A percentile compares a stretch with the other conserved stretches of the same genome.
phyloP scores from a whole-genome alignment of 2,329 filamentous ascomycete species.

The Ophiostoma triangulosporum region DNA sequence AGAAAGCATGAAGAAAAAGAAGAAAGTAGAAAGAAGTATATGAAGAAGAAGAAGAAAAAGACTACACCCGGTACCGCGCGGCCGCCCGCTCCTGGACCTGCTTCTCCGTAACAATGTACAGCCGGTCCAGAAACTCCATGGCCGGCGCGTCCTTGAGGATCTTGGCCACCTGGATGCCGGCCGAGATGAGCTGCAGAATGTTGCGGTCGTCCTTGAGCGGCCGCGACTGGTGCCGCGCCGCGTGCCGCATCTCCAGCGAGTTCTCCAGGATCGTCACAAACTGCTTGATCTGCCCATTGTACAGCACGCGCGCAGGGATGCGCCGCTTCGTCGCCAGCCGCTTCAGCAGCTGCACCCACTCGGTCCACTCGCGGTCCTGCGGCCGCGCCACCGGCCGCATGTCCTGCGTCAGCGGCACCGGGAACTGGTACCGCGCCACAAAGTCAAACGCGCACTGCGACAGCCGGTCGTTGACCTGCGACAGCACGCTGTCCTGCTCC shows the following conservation, averaged over 20 bases:
- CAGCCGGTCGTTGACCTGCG: slow-evolving; percentile 69
- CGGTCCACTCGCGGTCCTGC: slow-evolving; percentile 75
- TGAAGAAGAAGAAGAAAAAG: background rate
- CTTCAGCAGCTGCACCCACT: slow-evolving; percentile 83
- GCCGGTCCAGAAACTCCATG: slow-evolving; percentile 67
- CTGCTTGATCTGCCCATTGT: slow-evolving; percentile 85
- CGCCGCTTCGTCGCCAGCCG: slow-evolving; percentile 73
- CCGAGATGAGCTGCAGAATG: slow-evolving; percentile 75
- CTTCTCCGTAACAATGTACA: slow-evolving; percentile 72
- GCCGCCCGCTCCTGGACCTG: slow-evolving; percentile 56
- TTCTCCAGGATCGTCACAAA: slow-evolving; percentile 81
- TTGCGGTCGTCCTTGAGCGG: slow-evolving; percentile 81
- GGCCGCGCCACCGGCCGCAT: slow-evolving; percentile 64
- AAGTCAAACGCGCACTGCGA: slow-evolving; percentile 83
- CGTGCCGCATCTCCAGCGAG: slow-evolving; percentile 76
- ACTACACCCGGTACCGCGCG: slow-evolving; percentile 24
- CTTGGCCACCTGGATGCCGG: slow-evolving; percentile 76
- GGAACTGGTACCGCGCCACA: slow-evolving; percentile 82
- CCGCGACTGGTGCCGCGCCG: slow-evolving; percentile 69
- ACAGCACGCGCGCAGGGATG: slow-evolving; percentile 70
- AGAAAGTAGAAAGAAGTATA: background rate
- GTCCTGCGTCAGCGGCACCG: slow-evolving; percentile 70
- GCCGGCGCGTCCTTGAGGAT: slow-evolving; percentile 73
- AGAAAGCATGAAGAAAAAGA: background rate
- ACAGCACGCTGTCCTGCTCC: slow-evolving; percentile 72